Evolutionary conservation across 2,329 filamentous ascomycete genomes (phyloP).

Genomic region (Lecanoromycetidae sp.): DNA sequence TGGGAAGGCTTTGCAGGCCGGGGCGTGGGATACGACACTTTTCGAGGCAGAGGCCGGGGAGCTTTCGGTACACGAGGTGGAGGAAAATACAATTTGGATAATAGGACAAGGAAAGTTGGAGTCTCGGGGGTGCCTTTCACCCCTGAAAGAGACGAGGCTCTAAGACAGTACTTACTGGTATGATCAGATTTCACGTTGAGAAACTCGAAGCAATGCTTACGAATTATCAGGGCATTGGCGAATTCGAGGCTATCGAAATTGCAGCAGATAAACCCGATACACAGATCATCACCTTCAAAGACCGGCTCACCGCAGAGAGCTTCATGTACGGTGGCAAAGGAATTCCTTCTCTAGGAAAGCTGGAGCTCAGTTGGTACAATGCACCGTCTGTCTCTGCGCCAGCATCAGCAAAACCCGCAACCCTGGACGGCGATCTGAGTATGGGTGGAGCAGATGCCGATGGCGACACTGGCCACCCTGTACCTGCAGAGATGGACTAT

Average conservation of each 20-base stretch:
- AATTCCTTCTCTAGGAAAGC: conserved; percentile 41
- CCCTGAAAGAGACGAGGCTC: conserved; percentile 41
- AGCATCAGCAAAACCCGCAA: conserved; percentile 10
- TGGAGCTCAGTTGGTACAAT: conserved; percentile 45
- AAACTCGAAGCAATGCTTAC: neutral
- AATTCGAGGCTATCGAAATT: conserved; percentile 35
- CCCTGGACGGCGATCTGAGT: conserved; percentile 16
- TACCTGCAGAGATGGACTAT: conserved; percentile 34
- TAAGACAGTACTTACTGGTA: conserved; percentile 45
- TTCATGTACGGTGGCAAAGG: conserved; percentile 37
- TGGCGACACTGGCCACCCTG: neutral
- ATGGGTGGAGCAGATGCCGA: conserved; percentile 18
- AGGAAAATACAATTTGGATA: conserved; percentile 45
- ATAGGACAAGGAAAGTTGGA: conserved; percentile 43
- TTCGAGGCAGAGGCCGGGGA: conserved; percentile 21
- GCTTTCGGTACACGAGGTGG: conserved; percentile 29
- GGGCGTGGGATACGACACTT: neutral
- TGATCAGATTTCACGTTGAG: conserved; percentile 19
- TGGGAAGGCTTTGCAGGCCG: conserved; percentile 25
- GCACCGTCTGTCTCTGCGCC: conserved; percentile 24
- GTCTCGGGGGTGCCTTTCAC: conserved; percentile 38
- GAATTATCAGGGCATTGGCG: conserved; percentile 30
- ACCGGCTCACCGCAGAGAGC: conserved; percentile 42
- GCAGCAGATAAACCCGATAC: conserved; percentile 30
- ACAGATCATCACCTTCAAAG: conserved; percentile 35